Conservation (phyloP, 208 protist genomes). For the Tritrichomonas foetus region DNA sequence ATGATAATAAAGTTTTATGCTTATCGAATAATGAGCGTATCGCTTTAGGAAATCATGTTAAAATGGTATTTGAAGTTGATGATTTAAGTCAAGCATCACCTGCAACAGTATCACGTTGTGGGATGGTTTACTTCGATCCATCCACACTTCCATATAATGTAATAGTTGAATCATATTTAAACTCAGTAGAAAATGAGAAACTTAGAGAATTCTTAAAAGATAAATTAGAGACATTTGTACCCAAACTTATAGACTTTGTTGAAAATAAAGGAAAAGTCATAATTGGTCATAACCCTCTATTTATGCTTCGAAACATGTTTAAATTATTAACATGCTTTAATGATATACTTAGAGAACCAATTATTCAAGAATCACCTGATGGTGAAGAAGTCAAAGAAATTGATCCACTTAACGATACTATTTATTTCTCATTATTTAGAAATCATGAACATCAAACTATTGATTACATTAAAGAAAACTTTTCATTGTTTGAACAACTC, state of each 20-base stretch:
- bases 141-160: constrained; percentile 68
- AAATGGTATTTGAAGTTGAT: constrained; percentile 95
- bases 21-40: constrained; percentile 87
- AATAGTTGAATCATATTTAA: constrained; percentile 63
- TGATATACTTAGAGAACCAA: neutral
- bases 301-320: neutral
- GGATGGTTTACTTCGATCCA: constrained; percentile 91
- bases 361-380: neutral
- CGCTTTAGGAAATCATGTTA: constrained; percentile 72
- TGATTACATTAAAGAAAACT: constrained; percentile 64
- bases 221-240: neutral
- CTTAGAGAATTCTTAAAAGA: neutral
- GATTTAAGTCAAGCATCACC: constrained; percentile 89
- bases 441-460: neutral
- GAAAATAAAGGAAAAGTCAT: neutral
- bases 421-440: neutral
- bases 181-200: neutral
- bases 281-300: neutral
- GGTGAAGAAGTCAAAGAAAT: neutral
- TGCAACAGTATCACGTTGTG: constrained; percentile 93
- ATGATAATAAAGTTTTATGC: constrained; percentile 95
- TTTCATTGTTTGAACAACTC: constrained; percentile 55
- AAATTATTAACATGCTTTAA: neutral
- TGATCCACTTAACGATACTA: neutral
- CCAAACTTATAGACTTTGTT: neutral